These are phyloP conservation scores for Ascoidea tarda DNA, from an alignment of 805 yeast genomes.

Conservation along the genomic window DNA sequence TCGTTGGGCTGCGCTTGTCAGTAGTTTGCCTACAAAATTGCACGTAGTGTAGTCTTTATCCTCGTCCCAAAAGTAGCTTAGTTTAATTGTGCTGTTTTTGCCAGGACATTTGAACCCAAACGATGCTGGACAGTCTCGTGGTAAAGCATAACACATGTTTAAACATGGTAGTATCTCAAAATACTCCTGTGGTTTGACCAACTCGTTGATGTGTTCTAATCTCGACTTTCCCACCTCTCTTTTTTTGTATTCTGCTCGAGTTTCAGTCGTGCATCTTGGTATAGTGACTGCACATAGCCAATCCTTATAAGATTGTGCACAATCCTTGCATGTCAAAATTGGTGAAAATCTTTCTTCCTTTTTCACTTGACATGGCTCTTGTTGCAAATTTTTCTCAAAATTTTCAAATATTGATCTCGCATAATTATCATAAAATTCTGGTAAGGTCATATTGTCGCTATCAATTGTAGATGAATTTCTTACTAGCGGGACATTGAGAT, in stretches of 20 bases:
- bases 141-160: conserved; percentile 65
- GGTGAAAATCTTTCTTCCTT: conserved; percentile 62
- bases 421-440: conserved; percentile 45
- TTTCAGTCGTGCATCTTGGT: conserved; percentile 63
- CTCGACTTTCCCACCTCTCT: conserved; percentile 43
- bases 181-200: conserved; percentile 45
- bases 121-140: conserved; percentile 69
- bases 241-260: conserved; percentile 26
- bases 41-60: neutral
- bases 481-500: neutral
- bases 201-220: conserved; percentile 38
- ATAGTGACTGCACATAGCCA: conserved; percentile 88
- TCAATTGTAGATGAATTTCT: conserved; percentile 23
- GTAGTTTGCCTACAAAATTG: neutral
- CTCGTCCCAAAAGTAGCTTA: conserved; percentile 31
- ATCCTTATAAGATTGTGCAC: conserved; percentile 54
- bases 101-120: conserved; percentile 69
- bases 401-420: conserved; percentile 44
- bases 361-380: conserved; percentile 59
- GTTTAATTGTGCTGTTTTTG: conserved; percentile 4
- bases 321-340: conserved; percentile 55
- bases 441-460: conserved; percentile 17
- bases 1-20: no score
- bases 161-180: conserved; percentile 81
- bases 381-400: conserved; percentile 65